Evolutionary conservation across 176 grass and related monocot species (phyloP).

Genomic region (Pontederia crassipes): DNA sequence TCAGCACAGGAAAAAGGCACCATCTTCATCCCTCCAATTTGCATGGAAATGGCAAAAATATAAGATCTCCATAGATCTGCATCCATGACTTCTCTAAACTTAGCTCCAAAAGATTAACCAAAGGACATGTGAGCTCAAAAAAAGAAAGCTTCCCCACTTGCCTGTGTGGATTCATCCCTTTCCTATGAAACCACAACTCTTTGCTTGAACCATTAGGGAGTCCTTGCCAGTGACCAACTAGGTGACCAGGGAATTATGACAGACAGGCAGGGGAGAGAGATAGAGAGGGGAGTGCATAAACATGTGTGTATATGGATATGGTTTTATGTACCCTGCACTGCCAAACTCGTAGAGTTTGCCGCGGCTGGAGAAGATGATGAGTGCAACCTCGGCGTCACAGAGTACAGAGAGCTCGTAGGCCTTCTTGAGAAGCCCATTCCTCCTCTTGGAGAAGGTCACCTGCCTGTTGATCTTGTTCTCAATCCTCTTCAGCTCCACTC

Average conservation of each 20-base stretch:
- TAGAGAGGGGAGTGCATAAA: neutral
- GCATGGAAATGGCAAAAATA: neutral
- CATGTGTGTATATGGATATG: neutral
- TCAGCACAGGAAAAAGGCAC: neutral
- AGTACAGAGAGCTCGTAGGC: constrained; percentile 79
- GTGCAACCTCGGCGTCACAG: constrained; percentile 68
- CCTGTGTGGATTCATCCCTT: too few relatives aligned
- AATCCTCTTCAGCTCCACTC: constrained; percentile 76
- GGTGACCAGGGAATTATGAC: neutral
- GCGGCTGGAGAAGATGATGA: constrained; percentile 68
- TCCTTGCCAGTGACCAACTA: too few relatives aligned
- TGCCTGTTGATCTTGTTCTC: constrained; percentile 94
- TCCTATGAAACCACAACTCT: too few relatives aligned
- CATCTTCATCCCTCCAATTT: neutral
- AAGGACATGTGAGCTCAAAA: neutral
- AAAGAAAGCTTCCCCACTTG: neutral
- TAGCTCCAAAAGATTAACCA: neutral
- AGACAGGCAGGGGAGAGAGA: neutral
- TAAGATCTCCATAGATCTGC: neutral
- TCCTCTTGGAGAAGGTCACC: constrained; percentile 75
- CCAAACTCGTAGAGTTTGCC: constrained; percentile 69
- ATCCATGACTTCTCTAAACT: neutral
- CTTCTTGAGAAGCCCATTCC: constrained; percentile 76
- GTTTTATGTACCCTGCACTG: constrained; percentile 7
- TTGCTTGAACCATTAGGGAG: too few relatives aligned